Base-by-base conservation (phyloP, 2,329 filamentous ascomycete genomes). In the Sporothrix globosa region DNA sequence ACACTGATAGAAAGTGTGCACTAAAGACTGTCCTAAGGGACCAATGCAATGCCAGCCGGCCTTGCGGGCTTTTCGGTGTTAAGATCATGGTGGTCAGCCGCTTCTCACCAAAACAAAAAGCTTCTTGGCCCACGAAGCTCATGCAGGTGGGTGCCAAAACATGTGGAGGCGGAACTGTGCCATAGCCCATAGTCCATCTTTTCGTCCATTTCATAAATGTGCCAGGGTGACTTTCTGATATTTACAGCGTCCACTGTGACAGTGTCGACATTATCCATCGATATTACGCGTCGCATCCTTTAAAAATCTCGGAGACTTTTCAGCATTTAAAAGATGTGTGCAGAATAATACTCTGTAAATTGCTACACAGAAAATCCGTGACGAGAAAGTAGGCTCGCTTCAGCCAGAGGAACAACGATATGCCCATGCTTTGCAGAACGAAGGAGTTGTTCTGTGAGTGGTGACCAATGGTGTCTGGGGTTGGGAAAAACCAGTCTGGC, bases 401-500 rank as follows among this genome's bases (percentile, higher is more conserved):
- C 56, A 24, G n/a, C 39, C 34, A 44, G 34, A 60, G 34, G 34
- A 44, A 61, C 11, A 61, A 61, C 4, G 6, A 44, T 44, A 24
- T 10, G 56, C 34, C 56, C 34, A 44, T 19, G 14, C 41, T 39
- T 1, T 21, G 19, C 30, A 34, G 30, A 6, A 1, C 6, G 30
- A 34, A 7, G 3, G 34, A 34, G 34, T 34, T 34, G 34, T 34
- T 34, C 34, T 34, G 34, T 34, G 7, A 6, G 54, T n/a, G 1
- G 34, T 61, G 56, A 61, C 56, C 44, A 61, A 61, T 61, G 53
- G 5, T 17, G 11, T 9, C 4, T 44, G 10, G 56, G 3, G 34
- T 44, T 61, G 56, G 56, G 56, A 60, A 60, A 60, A 60, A 60
- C 54, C 30, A 60, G 54, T 60, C 30, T 13, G 17, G 54, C 54